Conservation (phyloP, 1,284 basidiomycete species). For the Fistulinella cinereoalba region DNA sequence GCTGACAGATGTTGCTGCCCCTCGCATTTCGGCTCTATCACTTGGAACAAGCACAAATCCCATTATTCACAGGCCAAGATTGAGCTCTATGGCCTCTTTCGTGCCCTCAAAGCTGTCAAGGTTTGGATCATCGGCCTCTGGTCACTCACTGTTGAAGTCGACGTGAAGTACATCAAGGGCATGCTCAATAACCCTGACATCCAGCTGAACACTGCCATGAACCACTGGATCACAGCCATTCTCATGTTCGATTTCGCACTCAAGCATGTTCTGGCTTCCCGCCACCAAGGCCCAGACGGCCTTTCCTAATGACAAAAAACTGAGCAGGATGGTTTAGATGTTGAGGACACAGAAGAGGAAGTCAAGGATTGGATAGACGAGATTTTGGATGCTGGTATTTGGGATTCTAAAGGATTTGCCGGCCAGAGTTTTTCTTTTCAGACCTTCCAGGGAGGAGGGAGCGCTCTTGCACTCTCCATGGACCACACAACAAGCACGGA, state of each 20-base stretch:
- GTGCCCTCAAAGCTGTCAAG: slow-evolving; percentile 10
- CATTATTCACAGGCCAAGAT: slow-evolving; percentile 42
- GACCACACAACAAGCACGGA: too few relatives aligned
- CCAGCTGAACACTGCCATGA: slow-evolving; percentile 35
- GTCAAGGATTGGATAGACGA: neutral
- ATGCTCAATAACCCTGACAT: slow-evolving; percentile 7
- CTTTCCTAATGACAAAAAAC: neutral
- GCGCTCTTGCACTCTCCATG: neutral
- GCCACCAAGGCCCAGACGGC: neutral
- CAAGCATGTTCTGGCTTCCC: neutral
- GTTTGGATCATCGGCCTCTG: neutral
- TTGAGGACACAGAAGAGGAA: neutral
- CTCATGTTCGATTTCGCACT: slow-evolving; percentile 34
- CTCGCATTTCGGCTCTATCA: slow-evolving; percentile 36
- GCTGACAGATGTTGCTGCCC: slow-evolving; percentile 14
- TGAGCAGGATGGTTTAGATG: neutral
- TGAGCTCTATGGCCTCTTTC: slow-evolving; percentile 41
- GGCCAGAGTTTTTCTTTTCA: neutral
- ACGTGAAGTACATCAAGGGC: neutral
- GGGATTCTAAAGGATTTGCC: neutral
- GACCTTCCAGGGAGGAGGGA: neutral
- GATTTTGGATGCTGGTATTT: neutral
- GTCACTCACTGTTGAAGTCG: neutral
- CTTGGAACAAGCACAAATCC: slow-evolving; percentile 35
- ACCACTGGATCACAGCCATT: slow-evolving; percentile 41